Percentiles rank a stretch among this genome's conserved stretches.
Conservation (phyloP, 2,329 filamentous ascomycete species). For the Alternaria sp. region DNA sequence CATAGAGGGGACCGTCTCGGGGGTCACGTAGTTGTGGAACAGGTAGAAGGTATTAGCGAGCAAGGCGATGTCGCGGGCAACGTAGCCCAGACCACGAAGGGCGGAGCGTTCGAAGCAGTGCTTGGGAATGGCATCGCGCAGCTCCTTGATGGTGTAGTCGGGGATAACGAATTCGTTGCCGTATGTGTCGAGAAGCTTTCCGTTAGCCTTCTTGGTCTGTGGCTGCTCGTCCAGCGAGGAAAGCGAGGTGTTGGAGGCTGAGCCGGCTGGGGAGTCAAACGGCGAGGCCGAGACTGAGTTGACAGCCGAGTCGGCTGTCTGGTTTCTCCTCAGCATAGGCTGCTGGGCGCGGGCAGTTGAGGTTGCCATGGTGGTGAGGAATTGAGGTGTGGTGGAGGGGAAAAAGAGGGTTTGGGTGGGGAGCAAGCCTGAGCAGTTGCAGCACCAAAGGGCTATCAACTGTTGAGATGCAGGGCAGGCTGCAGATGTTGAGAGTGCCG, state of each 20-base stretch:
- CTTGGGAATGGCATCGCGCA: conserved; percentile 94
- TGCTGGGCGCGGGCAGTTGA: conserved; percentile 65
- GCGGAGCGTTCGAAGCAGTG: conserved; percentile 95
- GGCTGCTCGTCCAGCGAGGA: conserved; percentile 80
- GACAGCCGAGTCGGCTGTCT: conserved; percentile 62
- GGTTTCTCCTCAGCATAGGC: conserved; percentile 54
- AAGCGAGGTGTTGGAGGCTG: conserved; percentile 86
- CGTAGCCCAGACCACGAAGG: conserved; percentile 78
- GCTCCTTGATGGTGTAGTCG: conserved; percentile 97
- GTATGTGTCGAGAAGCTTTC: conserved; percentile 85
- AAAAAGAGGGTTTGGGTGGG: conserved; percentile 4
- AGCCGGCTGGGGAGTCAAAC: conserved; percentile 67
- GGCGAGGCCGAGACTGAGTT: conserved; percentile 66
- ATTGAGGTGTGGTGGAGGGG: conserved; percentile 8
- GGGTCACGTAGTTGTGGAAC: conserved; percentile 89
- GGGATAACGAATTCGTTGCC: conserved; percentile 94
- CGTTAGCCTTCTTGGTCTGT: conserved; percentile 54
- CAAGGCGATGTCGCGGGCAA: conserved; percentile 79
- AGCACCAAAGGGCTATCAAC: conserved; percentile 21
- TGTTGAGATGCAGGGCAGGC: conserved; percentile 39
- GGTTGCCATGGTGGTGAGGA: conserved; percentile 49
- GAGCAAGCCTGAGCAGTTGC: conserved; percentile 19
- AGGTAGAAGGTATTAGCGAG: conserved; percentile 82
- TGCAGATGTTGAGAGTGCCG: conserved; percentile 26
- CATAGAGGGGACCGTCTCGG: conserved; percentile 78